Conservation (phyloP, 345 rosid species). For the Acer campestre region DNA sequence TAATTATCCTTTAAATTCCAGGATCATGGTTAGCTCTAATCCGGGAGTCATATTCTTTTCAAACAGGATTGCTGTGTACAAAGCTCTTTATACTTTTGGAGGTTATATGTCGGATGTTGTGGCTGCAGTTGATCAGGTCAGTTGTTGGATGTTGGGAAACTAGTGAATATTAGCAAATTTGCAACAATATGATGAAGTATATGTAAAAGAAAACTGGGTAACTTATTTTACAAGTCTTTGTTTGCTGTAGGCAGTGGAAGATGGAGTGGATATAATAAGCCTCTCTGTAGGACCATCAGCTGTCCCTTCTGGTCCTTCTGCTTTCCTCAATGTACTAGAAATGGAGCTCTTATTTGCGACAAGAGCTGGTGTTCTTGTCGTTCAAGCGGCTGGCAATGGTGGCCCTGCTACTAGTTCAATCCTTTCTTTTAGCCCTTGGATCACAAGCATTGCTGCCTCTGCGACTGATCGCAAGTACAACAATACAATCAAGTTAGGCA, state of each 20-base stretch:
- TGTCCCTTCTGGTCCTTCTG: constrained; percentile 47
- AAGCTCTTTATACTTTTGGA: constrained; percentile 52
- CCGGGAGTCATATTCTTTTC: background rate
- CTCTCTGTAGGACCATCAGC: constrained; percentile 47
- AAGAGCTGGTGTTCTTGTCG: constrained; percentile 48
- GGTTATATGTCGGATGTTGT: constrained; percentile 56
- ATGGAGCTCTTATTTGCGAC: constrained; percentile 49
- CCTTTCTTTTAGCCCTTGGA: constrained; percentile 59
- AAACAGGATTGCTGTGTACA: constrained; percentile 48
- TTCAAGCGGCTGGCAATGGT: constrained; percentile 56
- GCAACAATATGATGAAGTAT: background rate
- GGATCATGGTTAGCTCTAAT: background rate
- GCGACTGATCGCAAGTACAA: constrained; percentile 46
- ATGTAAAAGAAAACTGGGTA: background rate
- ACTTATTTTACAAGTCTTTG: background rate
- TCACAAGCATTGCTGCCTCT: constrained; percentile 50
- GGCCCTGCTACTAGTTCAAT: constrained; percentile 52
- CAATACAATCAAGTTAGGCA: constrained; percentile 35
- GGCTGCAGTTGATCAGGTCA: constrained; percentile 60
- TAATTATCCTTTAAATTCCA: background rate
- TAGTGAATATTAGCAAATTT: background rate
- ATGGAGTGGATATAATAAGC: constrained; percentile 49
- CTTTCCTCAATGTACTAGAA: constrained; percentile 48
- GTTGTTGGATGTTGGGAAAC: too few relatives aligned
- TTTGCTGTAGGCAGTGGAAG: constrained; percentile 48